phyloP scores from a whole-genome alignment of 2,329 filamentous ascomycete species.

The Arachnomyces sp. region DNA sequence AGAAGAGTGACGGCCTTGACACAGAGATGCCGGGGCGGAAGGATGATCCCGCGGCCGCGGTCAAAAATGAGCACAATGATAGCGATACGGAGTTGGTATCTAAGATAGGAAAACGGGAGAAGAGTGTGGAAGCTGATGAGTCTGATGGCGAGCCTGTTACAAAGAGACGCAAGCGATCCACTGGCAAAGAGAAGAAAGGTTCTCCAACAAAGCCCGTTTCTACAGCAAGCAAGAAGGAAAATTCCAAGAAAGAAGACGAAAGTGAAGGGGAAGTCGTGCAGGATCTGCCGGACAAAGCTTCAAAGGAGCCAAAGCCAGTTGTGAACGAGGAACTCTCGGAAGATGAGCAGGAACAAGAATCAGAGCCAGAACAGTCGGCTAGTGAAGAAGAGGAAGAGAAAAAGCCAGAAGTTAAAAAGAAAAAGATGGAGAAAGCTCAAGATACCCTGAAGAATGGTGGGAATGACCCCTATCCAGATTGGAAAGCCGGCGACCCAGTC shows the following conservation, averaged over 20 bases:
- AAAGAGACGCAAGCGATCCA: conserved; percentile 43
- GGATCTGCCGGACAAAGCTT: conserved; percentile 15
- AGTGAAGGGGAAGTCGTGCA: conserved; percentile 14
- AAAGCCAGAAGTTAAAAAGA: conserved; percentile 64
- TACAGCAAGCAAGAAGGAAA: conserved; percentile 10
- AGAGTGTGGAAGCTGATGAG: conserved; percentile 41
- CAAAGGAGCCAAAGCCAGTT: conserved; percentile 20
- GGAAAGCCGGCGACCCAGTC: conserved; percentile 79
- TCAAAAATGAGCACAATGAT: conserved; percentile 10
- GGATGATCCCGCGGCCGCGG: conserved; percentile 9
- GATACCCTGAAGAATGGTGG: conserved; percentile 59
- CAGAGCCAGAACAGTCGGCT: conserved; percentile 24
- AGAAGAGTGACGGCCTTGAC: conserved; percentile 20
- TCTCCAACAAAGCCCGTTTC: conserved; percentile 21
- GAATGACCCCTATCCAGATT: conserved; percentile 88
- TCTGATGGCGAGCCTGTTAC: conserved; percentile 54
- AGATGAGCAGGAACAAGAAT: conserved; percentile 18
- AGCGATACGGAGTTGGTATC: conserved; percentile 10
- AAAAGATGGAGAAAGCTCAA: conserved; percentile 74
- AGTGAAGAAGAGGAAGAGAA: conserved; percentile 44
- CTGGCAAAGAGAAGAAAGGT: conserved; percentile 15
- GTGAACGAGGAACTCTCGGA: conserved; percentile 40
- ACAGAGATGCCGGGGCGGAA: conserved; percentile 18
- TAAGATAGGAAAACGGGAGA: conserved; percentile 31
- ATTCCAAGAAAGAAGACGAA: conserved; percentile 14